Conservation (phyloP, 2,329 filamentous ascomycete genomes). For the Hypoxylon sp. region DNA sequence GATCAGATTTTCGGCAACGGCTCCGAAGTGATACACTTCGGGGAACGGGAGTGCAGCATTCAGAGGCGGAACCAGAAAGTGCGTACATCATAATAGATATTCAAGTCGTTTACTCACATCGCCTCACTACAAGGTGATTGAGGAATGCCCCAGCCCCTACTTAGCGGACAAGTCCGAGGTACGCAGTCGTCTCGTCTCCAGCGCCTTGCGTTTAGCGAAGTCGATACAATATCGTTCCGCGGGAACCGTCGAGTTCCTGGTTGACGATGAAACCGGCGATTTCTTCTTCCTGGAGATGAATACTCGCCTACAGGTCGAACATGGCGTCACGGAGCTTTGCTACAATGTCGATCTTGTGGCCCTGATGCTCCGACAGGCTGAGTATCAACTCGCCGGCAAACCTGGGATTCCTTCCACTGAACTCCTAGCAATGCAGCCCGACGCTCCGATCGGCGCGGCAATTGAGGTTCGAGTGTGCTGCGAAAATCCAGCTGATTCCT, state of each 20-base stretch:
- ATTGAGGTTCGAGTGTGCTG: conserved; percentile 59
- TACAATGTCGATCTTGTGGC: conserved; percentile 80
- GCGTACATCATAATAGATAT: not conserved
- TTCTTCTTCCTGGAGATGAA: conserved; percentile 70
- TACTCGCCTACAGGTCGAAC: conserved; percentile 79
- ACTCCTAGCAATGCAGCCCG: conserved; percentile 23
- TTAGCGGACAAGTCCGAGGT: conserved; percentile 54
- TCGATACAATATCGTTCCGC: conserved; percentile 51
- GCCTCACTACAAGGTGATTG: conserved; percentile 60
- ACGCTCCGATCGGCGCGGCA: conserved; percentile 49
- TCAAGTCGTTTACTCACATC: not conserved
- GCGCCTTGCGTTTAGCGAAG: conserved; percentile 30
- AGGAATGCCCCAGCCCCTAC: conserved; percentile 76
- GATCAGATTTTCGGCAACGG: conserved; percentile 70
- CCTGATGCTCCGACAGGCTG: conserved; percentile 56
- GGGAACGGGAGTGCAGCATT: conserved; percentile 76
- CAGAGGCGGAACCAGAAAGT: conserved; percentile 76
- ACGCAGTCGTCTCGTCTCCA: conserved; percentile 47
- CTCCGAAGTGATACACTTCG: conserved; percentile 68
- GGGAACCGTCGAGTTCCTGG: conserved; percentile 67
- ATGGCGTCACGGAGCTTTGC: conserved; percentile 83
- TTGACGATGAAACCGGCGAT: conserved; percentile 70
- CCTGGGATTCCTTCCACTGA: conserved; percentile 36
- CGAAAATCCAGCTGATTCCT: conserved; percentile 68
- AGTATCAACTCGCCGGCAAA: conserved; percentile 46